Conservation (phyloP, 1,139 yeast species). For the Ogataea hybrid region DNA sequence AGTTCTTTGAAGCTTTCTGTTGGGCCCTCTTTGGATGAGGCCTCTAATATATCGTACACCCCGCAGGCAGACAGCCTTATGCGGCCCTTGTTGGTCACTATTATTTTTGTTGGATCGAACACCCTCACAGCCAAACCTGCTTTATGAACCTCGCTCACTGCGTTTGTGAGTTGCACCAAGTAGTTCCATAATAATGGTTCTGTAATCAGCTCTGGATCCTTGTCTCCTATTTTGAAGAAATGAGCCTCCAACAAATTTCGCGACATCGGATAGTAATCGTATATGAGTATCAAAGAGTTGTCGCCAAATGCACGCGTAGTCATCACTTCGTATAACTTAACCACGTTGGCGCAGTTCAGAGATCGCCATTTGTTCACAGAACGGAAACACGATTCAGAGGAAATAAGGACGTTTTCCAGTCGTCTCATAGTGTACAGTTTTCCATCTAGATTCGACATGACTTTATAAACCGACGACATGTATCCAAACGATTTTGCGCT, state of each 20-base stretch:
- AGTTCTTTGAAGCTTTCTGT: conserved; percentile 19
- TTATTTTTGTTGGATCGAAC: conserved; percentile 61
- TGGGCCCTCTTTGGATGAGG: conserved; percentile 18
- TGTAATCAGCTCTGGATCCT: conserved; percentile 41
- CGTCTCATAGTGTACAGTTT: conserved; percentile 73
- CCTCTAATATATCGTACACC: conserved; percentile 60
- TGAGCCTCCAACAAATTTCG: conserved; percentile 56
- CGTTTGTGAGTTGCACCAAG: conserved; percentile 69
- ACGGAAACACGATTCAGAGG: conserved; percentile 55
- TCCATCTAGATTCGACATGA: conserved; percentile 77
- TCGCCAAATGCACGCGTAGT: conserved; percentile 87
- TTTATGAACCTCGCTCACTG: conserved; percentile 60
- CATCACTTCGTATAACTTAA: conserved; percentile 75
- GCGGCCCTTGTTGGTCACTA: conserved; percentile 69
- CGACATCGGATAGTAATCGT: conserved; percentile 69
- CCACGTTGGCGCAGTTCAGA: conserved; percentile 56
- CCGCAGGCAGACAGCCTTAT: conserved; percentile 73
- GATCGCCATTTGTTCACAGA: conserved; percentile 52
- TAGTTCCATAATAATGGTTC: conserved; percentile 75
- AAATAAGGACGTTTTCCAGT: conserved; percentile 59
- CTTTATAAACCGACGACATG: conserved; percentile 67
- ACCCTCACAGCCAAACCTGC: conserved; percentile 62
- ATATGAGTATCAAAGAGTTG: conserved; percentile 57
- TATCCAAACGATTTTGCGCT: conserved; percentile 57
- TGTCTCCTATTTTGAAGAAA: conserved; percentile 37